phyloP scores from a whole-genome alignment of 257 asterid species.

The Rehmannia glutinosa region DNA sequence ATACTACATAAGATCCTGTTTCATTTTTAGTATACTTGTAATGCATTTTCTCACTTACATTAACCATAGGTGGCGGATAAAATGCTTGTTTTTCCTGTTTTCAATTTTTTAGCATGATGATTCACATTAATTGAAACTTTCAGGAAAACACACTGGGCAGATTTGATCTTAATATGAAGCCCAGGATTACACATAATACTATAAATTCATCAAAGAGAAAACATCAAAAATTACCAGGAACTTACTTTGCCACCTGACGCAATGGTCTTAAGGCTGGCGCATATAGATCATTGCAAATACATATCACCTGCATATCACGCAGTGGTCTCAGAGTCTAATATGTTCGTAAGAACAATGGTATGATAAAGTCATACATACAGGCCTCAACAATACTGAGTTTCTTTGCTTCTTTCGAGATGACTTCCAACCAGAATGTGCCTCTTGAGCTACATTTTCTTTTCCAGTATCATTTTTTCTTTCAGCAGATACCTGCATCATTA shows the following conservation, averaged over 20 bases:
- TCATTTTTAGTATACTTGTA: neutral
- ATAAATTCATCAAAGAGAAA: constrained; percentile 10
- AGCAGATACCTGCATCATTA: constrained; percentile 65
- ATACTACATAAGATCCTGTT: neutral
- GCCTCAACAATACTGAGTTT: constrained; percentile 62
- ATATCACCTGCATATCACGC: constrained; percentile 61
- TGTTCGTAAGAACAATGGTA: constrained; percentile 9
- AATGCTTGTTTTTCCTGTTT: neutral
- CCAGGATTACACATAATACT: constrained; percentile 1
- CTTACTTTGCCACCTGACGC: constrained; percentile 98
- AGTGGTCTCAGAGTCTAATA: constrained; percentile 27
- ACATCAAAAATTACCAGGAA: constrained; percentile 7
- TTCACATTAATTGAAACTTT: neutral
- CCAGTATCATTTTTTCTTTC: constrained; percentile 63
- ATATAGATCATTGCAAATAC: constrained; percentile 94
- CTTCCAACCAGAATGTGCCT: too few relatives aligned
- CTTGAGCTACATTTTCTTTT: constrained; percentile 60
- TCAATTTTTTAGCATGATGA: neutral
- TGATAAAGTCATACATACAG: constrained; percentile 49
- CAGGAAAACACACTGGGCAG: neutral
- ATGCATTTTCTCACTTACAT: neutral
- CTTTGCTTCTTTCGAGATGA: constrained; percentile 58
- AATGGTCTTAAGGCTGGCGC: constrained; percentile 88
- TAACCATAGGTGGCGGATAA: neutral
- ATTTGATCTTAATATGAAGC: neutral